Conservation (phyloP, 768 basidiomycete species). For the Filobasidium floriforme region DNA sequence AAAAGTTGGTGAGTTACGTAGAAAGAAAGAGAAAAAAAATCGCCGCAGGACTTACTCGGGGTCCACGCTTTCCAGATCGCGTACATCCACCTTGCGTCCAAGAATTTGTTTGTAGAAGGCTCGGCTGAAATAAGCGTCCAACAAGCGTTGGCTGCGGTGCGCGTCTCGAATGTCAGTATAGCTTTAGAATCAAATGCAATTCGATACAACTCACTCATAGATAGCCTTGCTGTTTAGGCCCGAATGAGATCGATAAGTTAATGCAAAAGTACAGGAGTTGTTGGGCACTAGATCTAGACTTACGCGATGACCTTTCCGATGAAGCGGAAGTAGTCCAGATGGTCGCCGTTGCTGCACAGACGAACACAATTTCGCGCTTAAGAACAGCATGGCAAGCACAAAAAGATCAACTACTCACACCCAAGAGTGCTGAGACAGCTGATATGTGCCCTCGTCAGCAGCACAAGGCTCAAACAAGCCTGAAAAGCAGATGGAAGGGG, state of each 20-base stretch:
- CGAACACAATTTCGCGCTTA: neutral
- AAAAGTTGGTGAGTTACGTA: conserved; percentile 4
- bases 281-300: conserved; percentile 5
- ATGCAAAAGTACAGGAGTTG: neutral
- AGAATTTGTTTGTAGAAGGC: conserved; percentile 92
- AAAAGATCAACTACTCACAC: conserved; percentile 17
- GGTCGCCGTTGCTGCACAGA: conserved; percentile 82
- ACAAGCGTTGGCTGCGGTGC: conserved; percentile 58
- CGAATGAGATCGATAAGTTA: conserved; percentile 1
- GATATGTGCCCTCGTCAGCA: conserved; percentile 88
- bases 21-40: neutral
- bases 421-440: conserved; percentile 54
- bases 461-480: conserved; percentile 97
- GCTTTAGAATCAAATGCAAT: conserved; percentile 21
- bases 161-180: neutral
- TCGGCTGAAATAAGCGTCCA: conserved; percentile 96
- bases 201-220: conserved; percentile 54
- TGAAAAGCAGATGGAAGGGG: conserved; percentile 13
- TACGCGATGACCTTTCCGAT: conserved; percentile 84
- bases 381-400: neutral
- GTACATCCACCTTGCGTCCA: conserved; percentile 87
- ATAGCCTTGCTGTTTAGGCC: conserved; percentile 65
- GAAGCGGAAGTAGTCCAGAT: conserved; percentile 96
- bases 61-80: conserved; percentile 95
- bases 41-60: conserved; percentile 53